Evolutionary conservation across 2,329 filamentous ascomycete genomes (phyloP), one percentile per base, ranked within the genome.

Genomic region (Coniella vitis): DNA sequence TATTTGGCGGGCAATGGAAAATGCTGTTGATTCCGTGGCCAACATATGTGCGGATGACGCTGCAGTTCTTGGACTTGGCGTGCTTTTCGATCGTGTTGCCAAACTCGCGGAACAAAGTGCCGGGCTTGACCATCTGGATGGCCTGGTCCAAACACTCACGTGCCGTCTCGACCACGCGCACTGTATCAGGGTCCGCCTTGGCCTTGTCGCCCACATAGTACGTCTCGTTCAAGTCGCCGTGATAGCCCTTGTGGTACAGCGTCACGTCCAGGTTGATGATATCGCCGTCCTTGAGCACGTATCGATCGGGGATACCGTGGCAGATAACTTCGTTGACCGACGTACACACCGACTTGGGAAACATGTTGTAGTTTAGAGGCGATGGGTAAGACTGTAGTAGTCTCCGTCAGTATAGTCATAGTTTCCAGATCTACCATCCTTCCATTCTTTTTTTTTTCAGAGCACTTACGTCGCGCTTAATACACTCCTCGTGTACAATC

Each of bases 211-310:
- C 93, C 41, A 98, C 87, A 65, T 98, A 98, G 71, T 97, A 98
- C 12, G 93, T 98, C 72, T 98, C 93, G 71, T 98, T 98, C 48
- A 98, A 74, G 65, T 98, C 93, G 48, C 89, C 90, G 64, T 98
- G 93, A 71, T 91, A 97, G 47, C 93, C 93, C 53, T 84, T 87
- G 65, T 97, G 90, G 68, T 94, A 98, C 38, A 98, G 72, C 1
- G 90, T 90, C 4, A 98, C 87, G 60, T 98, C 93, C 57, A 98
- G 90, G 71, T 98, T 98, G 62, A 98, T 72, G 56, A 98, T 97
- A 61, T 98, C 93, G 54, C 93, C 93, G 58, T 98, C 91, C 55
- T 89, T 70, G 1, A 98, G 76, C 7, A 86, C 75, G 48, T 93
- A 82, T 65, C 95, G 83, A 62, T 98, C 93, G 14, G 93, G 93